Evolutionary conservation across 176 grass and related monocot genomes (phyloP).

Genomic region (Olyra latifolia): DNA sequence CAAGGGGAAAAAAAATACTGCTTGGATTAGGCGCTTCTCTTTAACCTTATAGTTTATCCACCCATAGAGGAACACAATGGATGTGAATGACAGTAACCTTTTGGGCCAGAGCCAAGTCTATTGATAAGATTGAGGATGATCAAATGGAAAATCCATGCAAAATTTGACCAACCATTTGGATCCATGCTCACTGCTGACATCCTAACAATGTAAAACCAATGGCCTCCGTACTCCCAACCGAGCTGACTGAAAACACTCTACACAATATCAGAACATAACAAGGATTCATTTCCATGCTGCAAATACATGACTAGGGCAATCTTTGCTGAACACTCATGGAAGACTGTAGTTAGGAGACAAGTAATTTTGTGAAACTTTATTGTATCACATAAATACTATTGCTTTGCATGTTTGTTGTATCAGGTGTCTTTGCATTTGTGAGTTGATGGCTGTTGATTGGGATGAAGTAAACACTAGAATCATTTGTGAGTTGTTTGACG

Average conservation of each 20-base stretch:
- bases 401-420: no score
- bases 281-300: no score
- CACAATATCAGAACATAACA: no score
- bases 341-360: no score
- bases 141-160: not conserved
- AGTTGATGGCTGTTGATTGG: no score
- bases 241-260: not conserved
- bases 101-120: not conserved
- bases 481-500: no score
- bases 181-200: not conserved
- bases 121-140: not conserved
- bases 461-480: no score
- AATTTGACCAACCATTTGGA: constrained; percentile 6
- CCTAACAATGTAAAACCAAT: not conserved
- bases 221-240: not conserved
- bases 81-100: not conserved
- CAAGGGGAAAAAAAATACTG: not conserved
- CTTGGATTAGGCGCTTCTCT: not conserved
- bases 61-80: not conserved
- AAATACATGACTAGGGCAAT: no score
- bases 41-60: not conserved
- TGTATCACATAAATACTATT: no score
- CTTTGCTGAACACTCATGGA: no score
- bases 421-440: no score
- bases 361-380: no score